Percentiles rank a stretch among this genome's conserved stretches.
phyloP scores from a whole-genome alignment of 2,329 filamentous ascomycete genomes.

The Cercospora beticola region DNA sequence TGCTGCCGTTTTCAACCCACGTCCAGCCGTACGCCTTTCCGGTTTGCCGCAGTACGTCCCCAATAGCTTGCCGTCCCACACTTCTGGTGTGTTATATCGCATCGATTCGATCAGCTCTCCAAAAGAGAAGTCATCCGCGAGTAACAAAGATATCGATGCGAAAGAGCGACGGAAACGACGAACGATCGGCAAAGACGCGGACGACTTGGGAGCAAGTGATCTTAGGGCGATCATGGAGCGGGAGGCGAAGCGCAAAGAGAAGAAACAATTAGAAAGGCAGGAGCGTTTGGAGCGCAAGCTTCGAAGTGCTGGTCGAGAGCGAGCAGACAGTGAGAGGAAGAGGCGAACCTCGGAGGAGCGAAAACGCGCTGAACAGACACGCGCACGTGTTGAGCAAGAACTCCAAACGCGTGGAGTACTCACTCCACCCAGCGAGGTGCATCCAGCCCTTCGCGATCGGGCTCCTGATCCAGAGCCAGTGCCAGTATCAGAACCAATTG shows the following conservation, averaged over 20 bases:
- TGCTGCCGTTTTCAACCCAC: conserved; percentile 69
- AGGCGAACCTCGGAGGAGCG: conserved; percentile 56
- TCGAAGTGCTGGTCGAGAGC: conserved; percentile 63
- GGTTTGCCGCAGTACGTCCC: conserved; percentile 61
- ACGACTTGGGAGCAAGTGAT: conserved; percentile 80
- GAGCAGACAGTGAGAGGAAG: conserved; percentile 36
- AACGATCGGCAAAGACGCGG: conserved; percentile 68
- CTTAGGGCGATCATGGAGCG: conserved; percentile 87
- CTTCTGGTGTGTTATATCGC: conserved; percentile 25
- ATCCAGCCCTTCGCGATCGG: conserved; percentile 36
- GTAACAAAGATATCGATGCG: conserved; percentile 37
- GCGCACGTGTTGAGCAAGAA: conserved; percentile 30
- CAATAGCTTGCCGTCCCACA: conserved; percentile 27
- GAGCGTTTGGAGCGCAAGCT: conserved; percentile 66
- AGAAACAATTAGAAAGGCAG: conserved; percentile 67
- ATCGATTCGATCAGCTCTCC: conserved; percentile 22
- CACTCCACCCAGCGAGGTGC: conserved; percentile 35
- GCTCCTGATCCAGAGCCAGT: conserved; percentile 1
- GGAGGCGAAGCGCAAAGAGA: conserved; percentile 76
- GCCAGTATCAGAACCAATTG: conserved; percentile 26
- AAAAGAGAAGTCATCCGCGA: conserved; percentile 13
- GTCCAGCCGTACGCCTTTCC: conserved; percentile 77
- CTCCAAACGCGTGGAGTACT: conserved; percentile 26
- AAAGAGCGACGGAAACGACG: conserved; percentile 52
- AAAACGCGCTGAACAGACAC: conserved; percentile 37